Evolutionary conservation across 345 rosid species (phyloP), one percentile per base, ranked within the genome.

Genomic region (Chamaenerion angustifolium): DNA sequence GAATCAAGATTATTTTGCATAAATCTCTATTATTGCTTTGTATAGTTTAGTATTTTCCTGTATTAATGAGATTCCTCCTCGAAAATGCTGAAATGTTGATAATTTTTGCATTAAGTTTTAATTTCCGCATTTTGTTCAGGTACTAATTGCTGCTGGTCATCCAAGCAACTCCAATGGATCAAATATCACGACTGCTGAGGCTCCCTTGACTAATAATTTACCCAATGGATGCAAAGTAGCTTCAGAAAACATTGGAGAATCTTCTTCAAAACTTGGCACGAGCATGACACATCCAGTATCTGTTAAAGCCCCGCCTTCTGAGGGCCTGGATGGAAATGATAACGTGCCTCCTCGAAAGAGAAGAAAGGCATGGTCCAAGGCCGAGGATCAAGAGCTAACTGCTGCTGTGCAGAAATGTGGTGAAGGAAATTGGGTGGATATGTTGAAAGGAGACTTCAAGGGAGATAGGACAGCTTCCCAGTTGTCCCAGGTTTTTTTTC

Each of bases 351-450:
- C 74, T 55, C 78, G 76, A 59, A 81, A 72, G 81, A 83, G 62
- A 70, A 79, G 88, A 57, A 88, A 79, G 61, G 60, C 70, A 48
- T 87, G 96, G 96, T 64, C 87, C 42, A 25, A 63, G 43, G 75
- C 66, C 21, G 89, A 83, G 60, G 96, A 83, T 62, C 42, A 46
- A 43, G 81, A 76, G 59, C 68, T 87, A 61, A 65, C 74, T 42
- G 72, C 78, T 68, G 88, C 94, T 68, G 96, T 92, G 56, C 57
- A 79, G 54, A 81, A 78, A 82, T 69, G 54, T 64, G 98, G 98
- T 59, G 95, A 76, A 70, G 94, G 94, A 56, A 92, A 77, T 70
- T 92, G 98, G 96, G 83, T 82, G 42, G 70, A 55, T 65, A 92
- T 92, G 43, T 57, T 80, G 42, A 67, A 68, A 67, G 73, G 77